Conservation (phyloP, 1,139 yeast species). For the Hyphopichia burtonii region DNA sequence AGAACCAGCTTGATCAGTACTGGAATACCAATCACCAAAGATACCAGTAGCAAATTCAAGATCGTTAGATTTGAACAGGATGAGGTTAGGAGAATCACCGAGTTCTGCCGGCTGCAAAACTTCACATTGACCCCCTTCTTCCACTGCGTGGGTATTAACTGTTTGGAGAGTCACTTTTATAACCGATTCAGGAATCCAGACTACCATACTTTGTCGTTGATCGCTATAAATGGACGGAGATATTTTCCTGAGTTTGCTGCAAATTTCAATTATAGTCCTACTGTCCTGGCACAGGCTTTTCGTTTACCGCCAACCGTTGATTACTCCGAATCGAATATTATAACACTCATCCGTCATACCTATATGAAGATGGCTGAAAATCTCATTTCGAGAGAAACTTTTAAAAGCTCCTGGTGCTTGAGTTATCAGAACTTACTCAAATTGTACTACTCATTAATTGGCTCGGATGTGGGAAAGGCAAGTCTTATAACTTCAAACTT, state of each 20-base stretch:
- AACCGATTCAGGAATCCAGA: background rate
- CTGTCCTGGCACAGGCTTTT: background rate
- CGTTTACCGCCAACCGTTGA: background rate
- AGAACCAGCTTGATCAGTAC: background rate
- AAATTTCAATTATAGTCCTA: slow-evolving; percentile 1
- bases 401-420: background rate
- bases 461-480: background rate
- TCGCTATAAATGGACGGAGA: slow-evolving; percentile 1
- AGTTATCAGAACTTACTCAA: background rate
- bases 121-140: slow-evolving; percentile 1
- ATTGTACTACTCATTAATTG: background rate
- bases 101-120: background rate
- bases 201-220: background rate
- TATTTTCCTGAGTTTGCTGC: background rate
- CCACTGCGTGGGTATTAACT: background rate
- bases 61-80: background rate
- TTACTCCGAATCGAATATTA: background rate
- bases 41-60: background rate
- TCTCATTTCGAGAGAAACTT: background rate
- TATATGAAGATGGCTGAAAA: background rate
- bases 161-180: background rate
- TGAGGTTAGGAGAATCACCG: background rate
- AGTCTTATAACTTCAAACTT: background rate
- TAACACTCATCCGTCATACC: background rate
- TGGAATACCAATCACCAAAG: background rate